Percentiles rank a stretch among this genome's conserved stretches.
Conservation (phyloP, 1,139 yeast species). For the Suhomyces guaymorum region DNA sequence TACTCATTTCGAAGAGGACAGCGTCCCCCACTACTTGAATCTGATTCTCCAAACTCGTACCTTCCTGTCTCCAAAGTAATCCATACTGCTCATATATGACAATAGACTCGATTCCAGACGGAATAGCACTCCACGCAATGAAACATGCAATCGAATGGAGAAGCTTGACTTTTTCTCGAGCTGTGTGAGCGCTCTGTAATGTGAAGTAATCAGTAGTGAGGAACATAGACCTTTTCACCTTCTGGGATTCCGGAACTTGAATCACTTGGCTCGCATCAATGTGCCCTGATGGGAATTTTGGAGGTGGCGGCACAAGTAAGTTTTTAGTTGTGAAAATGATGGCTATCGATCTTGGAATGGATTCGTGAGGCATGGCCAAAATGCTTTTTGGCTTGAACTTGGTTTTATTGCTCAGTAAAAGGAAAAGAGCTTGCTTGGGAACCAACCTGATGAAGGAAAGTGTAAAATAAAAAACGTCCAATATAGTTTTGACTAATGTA, state of each 20-base stretch:
- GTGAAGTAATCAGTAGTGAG: slow-evolving; percentile 41
- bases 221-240: slow-evolving; percentile 28
- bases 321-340: slow-evolving; percentile 7
- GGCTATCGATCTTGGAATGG: slow-evolving; percentile 5
- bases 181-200: slow-evolving; percentile 37
- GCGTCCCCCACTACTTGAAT: slow-evolving; percentile 17
- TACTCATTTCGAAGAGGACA: slow-evolving; percentile 26
- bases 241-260: slow-evolving; percentile 36
- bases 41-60: slow-evolving; percentile 1
- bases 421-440: too few species aligned
- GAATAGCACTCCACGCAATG: slow-evolving; percentile 37
- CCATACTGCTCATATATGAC: slow-evolving; percentile 29
- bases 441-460: not conserved
- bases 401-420: too few species aligned
- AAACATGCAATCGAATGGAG: slow-evolving; percentile 39
- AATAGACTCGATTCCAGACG: slow-evolving; percentile 21
- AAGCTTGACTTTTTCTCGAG: slow-evolving; percentile 41
- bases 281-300: slow-evolving; percentile 42
- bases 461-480: slow-evolving; percentile 1
- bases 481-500: not conserved
- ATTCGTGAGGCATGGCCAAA: not conserved
- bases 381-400: slow-evolving; percentile 4
- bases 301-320: slow-evolving; percentile 8
- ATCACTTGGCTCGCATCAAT: slow-evolving; percentile 40
- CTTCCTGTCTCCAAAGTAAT: slow-evolving; percentile 14